Conservation (phyloP, 2,329 filamentous ascomycete species). For the Pseudocercospora fuligena region DNA sequence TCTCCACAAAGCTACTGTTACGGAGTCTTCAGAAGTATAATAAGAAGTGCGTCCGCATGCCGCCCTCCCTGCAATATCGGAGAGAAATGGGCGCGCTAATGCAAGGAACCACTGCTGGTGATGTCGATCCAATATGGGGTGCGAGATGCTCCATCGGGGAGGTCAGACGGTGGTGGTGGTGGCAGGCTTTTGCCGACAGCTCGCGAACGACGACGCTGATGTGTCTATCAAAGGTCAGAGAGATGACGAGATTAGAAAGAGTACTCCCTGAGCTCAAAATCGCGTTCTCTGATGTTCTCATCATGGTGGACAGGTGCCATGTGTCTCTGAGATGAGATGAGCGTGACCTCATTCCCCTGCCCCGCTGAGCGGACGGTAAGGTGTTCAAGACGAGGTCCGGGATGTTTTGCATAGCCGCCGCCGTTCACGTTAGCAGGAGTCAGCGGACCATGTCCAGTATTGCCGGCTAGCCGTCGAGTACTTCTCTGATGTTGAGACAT, state of each 20-base stretch:
- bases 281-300: neutral
- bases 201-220: neutral
- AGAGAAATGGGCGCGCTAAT: neutral
- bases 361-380: neutral
- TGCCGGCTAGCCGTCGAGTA: neutral
- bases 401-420: neutral
- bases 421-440: neutral
- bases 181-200: neutral
- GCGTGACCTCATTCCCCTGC: neutral
- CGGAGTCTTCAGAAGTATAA: neutral
- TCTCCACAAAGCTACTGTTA: neutral
- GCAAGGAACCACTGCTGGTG: slow-evolving; percentile 21
- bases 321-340: neutral
- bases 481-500: neutral
- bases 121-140: slow-evolving; percentile 10
- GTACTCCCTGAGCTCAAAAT: neutral
- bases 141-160: slow-evolving; percentile 17
- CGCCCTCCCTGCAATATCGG: neutral
- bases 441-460: neutral
- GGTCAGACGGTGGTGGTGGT: neutral
- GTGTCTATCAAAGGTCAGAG: neutral
- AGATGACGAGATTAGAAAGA: neutral
- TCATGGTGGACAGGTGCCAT: neutral
- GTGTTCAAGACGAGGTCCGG: neutral
- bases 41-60: slow-evolving; percentile 1